Base-by-base conservation (phyloP, 2,329 filamentous ascomycete genomes). In the Sarocladiaceae sp. region DNA sequence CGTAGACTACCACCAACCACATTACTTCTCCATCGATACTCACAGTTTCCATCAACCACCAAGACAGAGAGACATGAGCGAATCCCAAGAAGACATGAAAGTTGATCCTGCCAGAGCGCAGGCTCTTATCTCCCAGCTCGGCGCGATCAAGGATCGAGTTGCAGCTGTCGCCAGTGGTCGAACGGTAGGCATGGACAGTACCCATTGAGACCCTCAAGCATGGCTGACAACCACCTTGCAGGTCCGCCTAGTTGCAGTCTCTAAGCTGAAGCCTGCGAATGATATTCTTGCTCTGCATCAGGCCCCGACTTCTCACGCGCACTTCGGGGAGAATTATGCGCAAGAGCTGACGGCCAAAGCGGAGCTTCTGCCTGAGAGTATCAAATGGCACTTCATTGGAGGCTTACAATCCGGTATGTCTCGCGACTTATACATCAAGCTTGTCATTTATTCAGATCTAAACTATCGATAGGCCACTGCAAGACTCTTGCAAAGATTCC, bases 251-350 rank as follows among this genome's bases (percentile, higher is more conserved):
- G 91, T 99, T 37, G 93, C 94, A 25, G 94, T 99, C 48, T 97
- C 92, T 36, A 99, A 99, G 71, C 79, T 97, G 59, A 97, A 99
- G 72, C 93, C 94, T 13, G 90, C 86, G 54, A 88, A 88, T 62
- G 94, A 99, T 68, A 88, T 99, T 62, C 78, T 96, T 52, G 87
- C 91, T 26, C 81, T 99, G 1, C 87, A 95, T 71, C 76, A 80
- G 60, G 69, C 76, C 0, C 75, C 78, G 1, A 67, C 73, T 26
- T 68, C 72, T 1, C 88, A 92, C 52, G 60, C 76, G 17, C 90
- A 99, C 71, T 97, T 97, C 68, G 94, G 94, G 61, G 94, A 99
- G 72, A 99, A 99, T 75, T 99, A 99, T 73, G 79, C 87, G 3
- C 88, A 93, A 70, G 94, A 99, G 70, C 80, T 99, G 51, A 78